A percentile compares a stretch with the other conserved stretches of the same genome.
phyloP scores from a whole-genome alignment of 768 basidiomycete genomes.

The Imleria badia region DNA sequence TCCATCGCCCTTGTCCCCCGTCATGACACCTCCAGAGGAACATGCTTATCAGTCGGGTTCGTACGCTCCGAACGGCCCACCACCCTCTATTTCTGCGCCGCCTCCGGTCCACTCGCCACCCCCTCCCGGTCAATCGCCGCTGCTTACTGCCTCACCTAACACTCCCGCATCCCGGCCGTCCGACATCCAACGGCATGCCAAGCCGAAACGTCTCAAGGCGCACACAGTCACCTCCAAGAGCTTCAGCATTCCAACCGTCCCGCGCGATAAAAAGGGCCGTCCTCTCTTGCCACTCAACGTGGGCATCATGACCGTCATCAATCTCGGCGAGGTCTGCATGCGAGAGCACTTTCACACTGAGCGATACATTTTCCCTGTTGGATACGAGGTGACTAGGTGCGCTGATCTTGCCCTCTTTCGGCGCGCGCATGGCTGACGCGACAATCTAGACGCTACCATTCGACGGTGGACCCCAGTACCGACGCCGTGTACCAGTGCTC shows the following conservation, averaged over 20 bases:
- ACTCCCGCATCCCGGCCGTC: constrained; percentile 25
- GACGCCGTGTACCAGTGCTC: constrained; percentile 82
- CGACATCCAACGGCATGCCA: constrained; percentile 44
- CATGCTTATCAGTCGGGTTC: constrained; percentile 26
- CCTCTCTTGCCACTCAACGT: constrained; percentile 79
- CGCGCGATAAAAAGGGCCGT: constrained; percentile 66
- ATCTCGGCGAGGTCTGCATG: constrained; percentile 74
- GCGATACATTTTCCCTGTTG: constrained; percentile 85
- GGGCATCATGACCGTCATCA: constrained; percentile 83
- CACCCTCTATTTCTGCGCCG: constrained; percentile 15
- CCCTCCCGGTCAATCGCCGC: constrained; percentile 22
- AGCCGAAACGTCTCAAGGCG: constrained; percentile 77
- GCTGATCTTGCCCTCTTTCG: constrained; percentile 15
- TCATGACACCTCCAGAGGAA: constrained; percentile 36
- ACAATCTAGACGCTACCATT: constrained; percentile 65
- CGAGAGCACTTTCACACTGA: constrained; percentile 86
- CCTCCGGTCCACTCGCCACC: constrained; percentile 21
- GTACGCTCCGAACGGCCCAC: constrained; percentile 25
- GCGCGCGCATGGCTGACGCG: constrained; percentile 1
- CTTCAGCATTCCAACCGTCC: constrained; percentile 76
- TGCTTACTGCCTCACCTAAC: constrained; percentile 17
- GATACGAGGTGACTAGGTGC: constrained; percentile 79
- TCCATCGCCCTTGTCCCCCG: constrained; percentile 34
- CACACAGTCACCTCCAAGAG: constrained; percentile 79
- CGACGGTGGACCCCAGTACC: constrained; percentile 61